Percentiles rank a stretch among this genome's conserved stretches.
These are phyloP conservation scores for Hortiboletus flavorubellus DNA, from an alignment of 768 basidiomycete genomes.

Conservation along the genomic window DNA sequence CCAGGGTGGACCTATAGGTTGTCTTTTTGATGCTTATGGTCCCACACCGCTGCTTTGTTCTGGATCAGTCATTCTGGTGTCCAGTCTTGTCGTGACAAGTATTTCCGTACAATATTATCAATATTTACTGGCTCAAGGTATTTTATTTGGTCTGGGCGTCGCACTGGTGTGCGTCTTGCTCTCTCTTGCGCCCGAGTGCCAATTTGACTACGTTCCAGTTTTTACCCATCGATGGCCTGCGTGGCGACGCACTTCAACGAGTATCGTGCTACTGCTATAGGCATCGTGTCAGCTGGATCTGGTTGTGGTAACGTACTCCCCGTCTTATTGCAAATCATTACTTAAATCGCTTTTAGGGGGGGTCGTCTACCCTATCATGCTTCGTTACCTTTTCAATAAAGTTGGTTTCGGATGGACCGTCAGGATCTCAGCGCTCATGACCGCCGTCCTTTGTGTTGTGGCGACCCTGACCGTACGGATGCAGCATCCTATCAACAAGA, in stretches of 20 bases:
- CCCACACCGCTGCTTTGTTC: constrained; percentile 50
- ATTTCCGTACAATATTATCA: constrained; percentile 56
- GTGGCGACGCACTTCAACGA: constrained; percentile 63
- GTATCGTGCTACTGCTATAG: constrained; percentile 69
- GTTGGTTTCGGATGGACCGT: constrained; percentile 64
- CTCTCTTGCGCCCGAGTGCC: not conserved
- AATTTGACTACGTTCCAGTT: constrained; percentile 38
- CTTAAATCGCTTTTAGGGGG: constrained; percentile 45
- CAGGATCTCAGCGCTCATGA: constrained; percentile 52
- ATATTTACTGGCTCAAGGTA: constrained; percentile 59
- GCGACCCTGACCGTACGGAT: constrained; percentile 48
- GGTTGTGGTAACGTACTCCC: constrained; percentile 44
- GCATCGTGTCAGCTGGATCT: constrained; percentile 69
- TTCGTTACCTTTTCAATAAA: constrained; percentile 50
- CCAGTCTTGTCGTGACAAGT: constrained; percentile 60
- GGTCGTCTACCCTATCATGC: constrained; percentile 64
- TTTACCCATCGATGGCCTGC: constrained; percentile 66
- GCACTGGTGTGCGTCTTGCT: constrained; percentile 53
- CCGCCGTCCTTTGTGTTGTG: constrained; percentile 44
- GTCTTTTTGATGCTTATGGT: constrained; percentile 57
- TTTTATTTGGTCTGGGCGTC: constrained; percentile 63
- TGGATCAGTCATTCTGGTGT: constrained; percentile 47
- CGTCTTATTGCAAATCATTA: constrained; percentile 15
- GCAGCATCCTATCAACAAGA: constrained; percentile 18
- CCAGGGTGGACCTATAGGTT: constrained; percentile 62